Percentiles rank a stretch among this genome's conserved stretches.
Conservation (phyloP, 2,329 filamentous ascomycete genomes). For the Dichotomopilus funicola region DNA sequence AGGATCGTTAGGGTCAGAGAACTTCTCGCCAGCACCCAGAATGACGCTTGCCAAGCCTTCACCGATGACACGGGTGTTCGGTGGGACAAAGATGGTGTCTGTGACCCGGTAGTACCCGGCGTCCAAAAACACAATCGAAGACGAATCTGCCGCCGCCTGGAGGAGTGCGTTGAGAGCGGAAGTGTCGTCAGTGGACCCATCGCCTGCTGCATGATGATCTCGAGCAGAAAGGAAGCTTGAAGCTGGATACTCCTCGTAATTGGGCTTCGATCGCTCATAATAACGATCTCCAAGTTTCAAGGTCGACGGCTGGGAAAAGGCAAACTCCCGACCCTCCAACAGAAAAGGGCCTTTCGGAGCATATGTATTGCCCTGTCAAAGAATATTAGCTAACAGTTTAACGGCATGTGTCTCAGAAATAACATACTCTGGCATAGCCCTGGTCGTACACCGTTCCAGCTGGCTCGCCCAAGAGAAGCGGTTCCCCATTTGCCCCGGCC, state of each 20-base stretch:
- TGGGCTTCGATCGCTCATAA: conserved; percentile 49
- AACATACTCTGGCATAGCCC: conserved; percentile 34
- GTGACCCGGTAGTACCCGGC: conserved; percentile 57
- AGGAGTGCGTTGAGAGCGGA: conserved; percentile 28
- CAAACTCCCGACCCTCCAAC: conserved; percentile 42
- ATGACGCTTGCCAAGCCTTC: conserved; percentile 47
- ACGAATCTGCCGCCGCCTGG: conserved; percentile 32
- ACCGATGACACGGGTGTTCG: conserved; percentile 50
- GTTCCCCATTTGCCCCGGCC: conserved; percentile 35
- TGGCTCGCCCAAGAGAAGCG: conserved; percentile 49
- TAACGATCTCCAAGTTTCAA: conserved; percentile 52
- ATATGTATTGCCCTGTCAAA: conserved; percentile 60
- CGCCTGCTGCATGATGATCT: conserved; percentile 58
- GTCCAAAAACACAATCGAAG: conserved; percentile 54
- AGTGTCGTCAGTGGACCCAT: conserved; percentile 61
- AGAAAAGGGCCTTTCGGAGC: conserved; percentile 37
- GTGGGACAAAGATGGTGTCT: conserved; percentile 44
- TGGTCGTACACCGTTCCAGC: conserved; percentile 45
- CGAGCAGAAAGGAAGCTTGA: conserved; percentile 56
- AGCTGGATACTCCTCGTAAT: conserved; percentile 51
- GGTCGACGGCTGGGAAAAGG: conserved; percentile 43
- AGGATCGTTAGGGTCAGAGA: conserved; percentile 52
- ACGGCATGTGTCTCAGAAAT: background rate
- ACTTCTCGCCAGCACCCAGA: conserved; percentile 50
- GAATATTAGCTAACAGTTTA: background rate